Conservation (phyloP, 495 filamentous ascomycete genomes). For the Cercophora scortea region DNA sequence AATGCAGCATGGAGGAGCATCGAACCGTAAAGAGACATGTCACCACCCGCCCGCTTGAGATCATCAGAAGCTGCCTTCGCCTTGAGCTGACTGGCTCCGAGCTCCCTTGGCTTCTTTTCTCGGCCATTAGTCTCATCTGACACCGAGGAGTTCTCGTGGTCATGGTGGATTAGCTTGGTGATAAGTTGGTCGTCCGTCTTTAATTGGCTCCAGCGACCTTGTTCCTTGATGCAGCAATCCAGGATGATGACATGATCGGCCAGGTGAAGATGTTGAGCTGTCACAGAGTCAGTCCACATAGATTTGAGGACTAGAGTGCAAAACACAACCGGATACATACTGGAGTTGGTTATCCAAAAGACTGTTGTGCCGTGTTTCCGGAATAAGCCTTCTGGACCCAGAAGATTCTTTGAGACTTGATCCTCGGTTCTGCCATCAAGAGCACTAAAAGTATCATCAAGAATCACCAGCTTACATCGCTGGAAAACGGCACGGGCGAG, state of each 20-base stretch:
- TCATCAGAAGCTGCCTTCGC: neutral
- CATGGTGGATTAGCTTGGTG: slow-evolving; percentile 9
- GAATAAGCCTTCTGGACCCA: slow-evolving; percentile 33
- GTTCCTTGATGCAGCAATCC: slow-evolving; percentile 9
- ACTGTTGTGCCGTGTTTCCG: slow-evolving; percentile 28
- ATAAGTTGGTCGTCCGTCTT: slow-evolving; percentile 6
- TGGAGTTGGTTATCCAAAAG: slow-evolving; percentile 28
- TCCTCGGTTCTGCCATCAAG: slow-evolving; percentile 31
- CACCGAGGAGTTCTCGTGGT: neutral
- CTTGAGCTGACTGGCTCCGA: slow-evolving; percentile 5
- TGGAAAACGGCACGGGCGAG: slow-evolving; percentile 30
- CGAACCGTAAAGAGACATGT: slow-evolving; percentile 20
- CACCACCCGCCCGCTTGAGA: slow-evolving; percentile 5
- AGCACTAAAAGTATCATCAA: slow-evolving; percentile 34
- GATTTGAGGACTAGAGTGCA: neutral
- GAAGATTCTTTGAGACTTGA: slow-evolving; percentile 27
- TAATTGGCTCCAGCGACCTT: slow-evolving; percentile 16
- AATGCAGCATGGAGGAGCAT: neutral
- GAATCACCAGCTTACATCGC: slow-evolving; percentile 18
- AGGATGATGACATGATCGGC: slow-evolving; percentile 18
- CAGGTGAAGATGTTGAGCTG: slow-evolving; percentile 11
- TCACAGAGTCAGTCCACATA: neutral
- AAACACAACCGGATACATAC: slow-evolving; percentile 7
- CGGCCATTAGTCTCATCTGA: neutral
- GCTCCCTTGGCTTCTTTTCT: neutral